Evolutionary conservation across 352 stramenopile species (phyloP), one percentile per base, ranked within the genome.

Genomic region (Pythium aphanidermatum): DNA sequence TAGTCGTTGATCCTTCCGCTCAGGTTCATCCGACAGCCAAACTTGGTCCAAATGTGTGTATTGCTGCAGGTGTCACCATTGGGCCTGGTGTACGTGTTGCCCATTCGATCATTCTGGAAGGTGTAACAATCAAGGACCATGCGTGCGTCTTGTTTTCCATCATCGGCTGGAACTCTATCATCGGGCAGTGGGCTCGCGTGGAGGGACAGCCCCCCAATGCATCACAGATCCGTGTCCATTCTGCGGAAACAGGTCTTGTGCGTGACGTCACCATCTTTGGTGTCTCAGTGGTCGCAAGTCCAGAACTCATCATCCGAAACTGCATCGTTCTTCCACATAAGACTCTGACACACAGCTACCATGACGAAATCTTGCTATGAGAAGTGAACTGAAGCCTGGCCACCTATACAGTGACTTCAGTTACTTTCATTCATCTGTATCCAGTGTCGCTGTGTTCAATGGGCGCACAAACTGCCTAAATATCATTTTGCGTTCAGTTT

Each of bases 211-310:
- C 80, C 29, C 83, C 81, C 3, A 92, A 90, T 41, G 78, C 74
- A 3, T 81, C 75, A 33, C 71, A 82, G 37, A 84, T 87, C 47
- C 71, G 72, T 24, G 65, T 79, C 36, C 66, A 81, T 34, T 82
- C 73, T 23, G 74, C 71, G 12, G 80, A 92, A 58, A 83, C 68
- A 11, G 58, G 65, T 27, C 65, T 92, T n/a, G 79, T 90, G 24
- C 82, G 83, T n/a, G 83, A 93, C 44, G 78, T 95, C 16, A 93
- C 83, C 19, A 93, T 95, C 54, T 92, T 93, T 49, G 83, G 81
- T 34, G 78, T 91, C 26, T 91, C 83, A 16, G 83, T 95, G n/a
- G 68, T 92, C 26, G 80, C 79, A 2, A 90, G 85, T 47, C 82
- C 83, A 0, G 83, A 95, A 58, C 55, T 95, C 21, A 90, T 93